A percentile compares a stretch with the other conserved stretches of the same genome.
Evolutionary conservation across 306 rosid species (phyloP).

Genomic region (Morella rubra): DNA sequence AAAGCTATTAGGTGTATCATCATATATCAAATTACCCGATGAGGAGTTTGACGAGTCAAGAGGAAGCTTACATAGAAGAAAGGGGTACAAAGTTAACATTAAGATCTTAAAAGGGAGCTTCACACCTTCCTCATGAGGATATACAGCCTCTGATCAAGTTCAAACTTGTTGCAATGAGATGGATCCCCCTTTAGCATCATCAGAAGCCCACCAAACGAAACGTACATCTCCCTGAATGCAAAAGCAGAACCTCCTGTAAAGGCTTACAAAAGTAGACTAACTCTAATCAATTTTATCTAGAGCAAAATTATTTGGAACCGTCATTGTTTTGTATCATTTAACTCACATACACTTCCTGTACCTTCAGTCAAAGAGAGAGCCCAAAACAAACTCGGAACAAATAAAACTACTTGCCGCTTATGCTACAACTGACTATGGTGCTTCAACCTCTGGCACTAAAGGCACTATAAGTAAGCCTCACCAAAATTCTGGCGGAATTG

Average conservation of each 20-base stretch:
- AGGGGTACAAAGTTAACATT: too few relatives aligned
- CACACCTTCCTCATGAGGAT: constrained; percentile 86
- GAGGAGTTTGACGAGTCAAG: too few relatives aligned
- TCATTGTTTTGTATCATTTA: neutral
- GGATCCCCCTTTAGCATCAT: constrained; percentile 91
- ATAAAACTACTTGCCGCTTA: neutral
- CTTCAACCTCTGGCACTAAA: neutral
- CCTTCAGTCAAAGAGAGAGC: too few relatives aligned
- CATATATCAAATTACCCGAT: too few relatives aligned
- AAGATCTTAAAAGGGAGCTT: constrained; percentile 7
- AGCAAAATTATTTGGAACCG: neutral
- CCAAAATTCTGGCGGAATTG: neutral
- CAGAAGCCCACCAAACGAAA: constrained; percentile 93
- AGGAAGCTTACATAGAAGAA: too few relatives aligned
- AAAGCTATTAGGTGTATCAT: too few relatives aligned
- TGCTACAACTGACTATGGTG: neutral
- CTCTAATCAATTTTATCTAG: neutral
- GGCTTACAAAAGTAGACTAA: neutral
- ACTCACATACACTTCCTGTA: neutral
- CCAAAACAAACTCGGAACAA: too few relatives aligned
- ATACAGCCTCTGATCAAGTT: constrained; percentile 82
- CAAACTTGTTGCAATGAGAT: constrained; percentile 79
- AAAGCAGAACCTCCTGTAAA: neutral
- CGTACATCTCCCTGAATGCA: constrained; percentile 62
- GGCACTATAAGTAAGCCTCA: neutral